phyloP scores from a whole-genome alignment of 2,329 filamentous ascomycete species.

The Penicillium crustosum region DNA sequence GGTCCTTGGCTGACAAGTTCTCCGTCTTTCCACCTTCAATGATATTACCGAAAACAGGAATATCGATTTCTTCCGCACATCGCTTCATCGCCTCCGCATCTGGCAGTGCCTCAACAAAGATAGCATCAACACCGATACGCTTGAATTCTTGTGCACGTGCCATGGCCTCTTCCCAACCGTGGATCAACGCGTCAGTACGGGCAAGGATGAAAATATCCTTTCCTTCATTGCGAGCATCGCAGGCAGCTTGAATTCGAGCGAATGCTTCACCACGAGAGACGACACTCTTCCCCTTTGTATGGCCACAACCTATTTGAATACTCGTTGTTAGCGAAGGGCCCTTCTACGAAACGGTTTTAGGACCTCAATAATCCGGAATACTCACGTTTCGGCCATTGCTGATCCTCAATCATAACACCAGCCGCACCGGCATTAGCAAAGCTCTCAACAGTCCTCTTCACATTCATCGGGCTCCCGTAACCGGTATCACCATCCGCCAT shows the following conservation, averaged over 20 bases:
- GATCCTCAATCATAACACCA: constrained; percentile 49
- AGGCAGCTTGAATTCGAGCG: constrained; percentile 49
- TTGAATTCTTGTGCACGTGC: not conserved
- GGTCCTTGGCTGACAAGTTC: not conserved
- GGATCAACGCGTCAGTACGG: constrained; percentile 43
- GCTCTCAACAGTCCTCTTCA: constrained; percentile 47
- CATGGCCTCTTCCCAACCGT: constrained; percentile 44
- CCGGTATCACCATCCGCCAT: constrained; percentile 52
- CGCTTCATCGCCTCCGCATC: not conserved
- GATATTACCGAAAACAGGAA: not conserved
- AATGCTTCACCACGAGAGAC: constrained; percentile 49
- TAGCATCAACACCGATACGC: constrained; percentile 27
- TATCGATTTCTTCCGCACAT: not conserved
- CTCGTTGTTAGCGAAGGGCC: not conserved
- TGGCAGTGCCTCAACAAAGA: not conserved
- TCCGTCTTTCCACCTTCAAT: not conserved
- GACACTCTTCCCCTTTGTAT: constrained; percentile 50
- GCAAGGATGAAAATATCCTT: constrained; percentile 50
- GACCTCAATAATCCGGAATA: not conserved
- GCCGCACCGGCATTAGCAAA: constrained; percentile 45
- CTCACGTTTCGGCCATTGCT: constrained; percentile 52
- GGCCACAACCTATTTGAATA: constrained; percentile 41
- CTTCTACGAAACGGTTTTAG: not conserved
- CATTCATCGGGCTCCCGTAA: constrained; percentile 51
- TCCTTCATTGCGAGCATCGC: constrained; percentile 48